Evolutionary conservation across 2,329 filamentous ascomycete species (phyloP).

Genomic region (Dactylellina sp.): DNA sequence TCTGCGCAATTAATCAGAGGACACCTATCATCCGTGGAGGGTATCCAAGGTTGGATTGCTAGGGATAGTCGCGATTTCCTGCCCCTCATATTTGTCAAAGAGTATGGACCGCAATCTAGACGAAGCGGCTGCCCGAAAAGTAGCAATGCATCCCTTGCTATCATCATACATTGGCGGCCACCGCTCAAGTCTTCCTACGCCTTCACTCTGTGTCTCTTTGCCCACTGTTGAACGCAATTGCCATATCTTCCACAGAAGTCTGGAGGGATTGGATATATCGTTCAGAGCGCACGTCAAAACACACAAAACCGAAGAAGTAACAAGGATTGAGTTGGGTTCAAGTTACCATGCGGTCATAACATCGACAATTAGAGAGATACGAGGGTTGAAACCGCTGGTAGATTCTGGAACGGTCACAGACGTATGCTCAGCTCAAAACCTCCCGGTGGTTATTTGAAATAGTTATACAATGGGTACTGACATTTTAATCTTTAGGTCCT

Average conservation of each 20-base stretch:
- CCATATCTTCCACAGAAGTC: slow-evolving; percentile 75
- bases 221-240: slow-evolving; percentile 77
- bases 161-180: slow-evolving; percentile 71
- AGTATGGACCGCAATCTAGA: slow-evolving; percentile 25
- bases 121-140: slow-evolving; percentile 43
- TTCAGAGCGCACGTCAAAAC: slow-evolving; percentile 86
- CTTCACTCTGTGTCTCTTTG: slow-evolving; percentile 76
- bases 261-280: slow-evolving; percentile 70
- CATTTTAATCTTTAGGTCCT: slow-evolving; percentile 69
- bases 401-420: slow-evolving; percentile 70
- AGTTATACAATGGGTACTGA: slow-evolving; percentile 46
- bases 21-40: no score
- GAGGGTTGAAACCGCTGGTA: slow-evolving; percentile 73
- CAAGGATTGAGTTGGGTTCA: slow-evolving; percentile 76
- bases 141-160: slow-evolving; percentile 59
- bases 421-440: slow-evolving; percentile 63
- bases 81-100: neutral
- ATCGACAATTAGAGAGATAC: slow-evolving; percentile 80
- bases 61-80: no score
- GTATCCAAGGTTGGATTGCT: no score
- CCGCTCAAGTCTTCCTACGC: slow-evolving; percentile 73
- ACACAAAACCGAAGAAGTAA: slow-evolving; percentile 80
- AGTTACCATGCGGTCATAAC: slow-evolving; percentile 73
- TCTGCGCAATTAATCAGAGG: no score
- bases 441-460: neutral